Base-by-base conservation (phyloP, 2,329 filamentous ascomycete genomes). In the Trichoderma sp. region DNA sequence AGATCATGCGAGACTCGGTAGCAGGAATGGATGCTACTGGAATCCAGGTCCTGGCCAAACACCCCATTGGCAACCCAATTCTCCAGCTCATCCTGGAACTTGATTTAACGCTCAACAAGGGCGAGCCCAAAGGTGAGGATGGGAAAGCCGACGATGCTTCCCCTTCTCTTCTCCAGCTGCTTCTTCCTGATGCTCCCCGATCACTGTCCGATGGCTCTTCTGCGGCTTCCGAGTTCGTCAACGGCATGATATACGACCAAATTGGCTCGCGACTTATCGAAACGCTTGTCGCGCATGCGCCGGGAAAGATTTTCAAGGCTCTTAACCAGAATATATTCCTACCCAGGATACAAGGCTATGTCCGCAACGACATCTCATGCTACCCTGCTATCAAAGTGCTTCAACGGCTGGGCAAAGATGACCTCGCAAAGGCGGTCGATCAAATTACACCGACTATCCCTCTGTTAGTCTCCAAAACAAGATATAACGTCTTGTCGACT, bases 181-280 rank as follows among this genome's bases (percentile, higher is more conserved):
- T 99, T 1, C 87, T 98, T 1, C 95, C 95, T 0, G 95, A 94
- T 68, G 94, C 89, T 0, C 90, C 90, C 1, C 83, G 93, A 68
- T 92, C 93, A 0, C 89, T 97, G 24, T 89, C 89, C 35, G 93
- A 96, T 77, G 91, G 91, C 18, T 91, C 91, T 2, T 93, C 94
- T 41, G 93, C 92, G 66, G 93, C 94, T 4, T 89, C 91, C 12
- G 87, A 89, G 18, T 98, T 98, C 81, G 89, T 98, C 82, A 95
- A 94, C 80, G 92, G 93, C 74, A 90, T 98, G 81, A 88, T 98
- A 31, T 98, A 98, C 83, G 95, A 98, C 81, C 89, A 93, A 2
- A 92, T 98, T 69, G 97, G 97, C 18, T 98, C 96, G 4, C 93
- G 96, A 62, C 88, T 99, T 2, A 88, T 98, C 27, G 97, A 99